These are phyloP conservation scores for Thielaviopsis musarum DNA, from an alignment of 2,329 filamentous ascomycete species.

Conservation along the genomic window DNA sequence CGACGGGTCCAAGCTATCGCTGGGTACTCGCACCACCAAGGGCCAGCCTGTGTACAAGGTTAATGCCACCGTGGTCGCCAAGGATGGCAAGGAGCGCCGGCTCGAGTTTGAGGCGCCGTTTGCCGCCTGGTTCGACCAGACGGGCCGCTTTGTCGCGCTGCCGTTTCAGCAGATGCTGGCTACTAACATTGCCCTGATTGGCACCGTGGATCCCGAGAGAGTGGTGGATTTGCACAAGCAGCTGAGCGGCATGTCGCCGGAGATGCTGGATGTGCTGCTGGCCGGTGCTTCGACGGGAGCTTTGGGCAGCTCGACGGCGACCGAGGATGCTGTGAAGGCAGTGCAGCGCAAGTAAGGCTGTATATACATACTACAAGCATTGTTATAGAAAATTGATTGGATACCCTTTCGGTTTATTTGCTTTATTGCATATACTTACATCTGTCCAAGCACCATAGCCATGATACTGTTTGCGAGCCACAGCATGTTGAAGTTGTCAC, in stretches of 20 bases:
- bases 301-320: constrained; percentile 16
- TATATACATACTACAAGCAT: background rate
- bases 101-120: constrained; percentile 48
- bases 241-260: constrained; percentile 25
- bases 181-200: constrained; percentile 47
- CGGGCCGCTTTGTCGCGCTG: constrained; percentile 53
- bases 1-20: constrained; percentile 50
- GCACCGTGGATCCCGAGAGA: constrained; percentile 45
- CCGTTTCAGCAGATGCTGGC: constrained; percentile 70
- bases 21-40: constrained; percentile 60
- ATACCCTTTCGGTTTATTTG: background rate
- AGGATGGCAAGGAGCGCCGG: constrained; percentile 23
- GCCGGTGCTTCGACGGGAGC: constrained; percentile 16
- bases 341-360: background rate
- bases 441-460: background rate
- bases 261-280: constrained; percentile 32
- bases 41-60: constrained; percentile 68
- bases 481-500: background rate
- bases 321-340: constrained; percentile 12
- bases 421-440: background rate
- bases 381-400: background rate
- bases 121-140: constrained; percentile 57
- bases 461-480: background rate
- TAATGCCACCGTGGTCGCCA: constrained; percentile 38
- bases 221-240: constrained; percentile 23